Conservation (phyloP, 2,329 filamentous ascomycete species). For the Aspergillus phoenicis region DNA sequence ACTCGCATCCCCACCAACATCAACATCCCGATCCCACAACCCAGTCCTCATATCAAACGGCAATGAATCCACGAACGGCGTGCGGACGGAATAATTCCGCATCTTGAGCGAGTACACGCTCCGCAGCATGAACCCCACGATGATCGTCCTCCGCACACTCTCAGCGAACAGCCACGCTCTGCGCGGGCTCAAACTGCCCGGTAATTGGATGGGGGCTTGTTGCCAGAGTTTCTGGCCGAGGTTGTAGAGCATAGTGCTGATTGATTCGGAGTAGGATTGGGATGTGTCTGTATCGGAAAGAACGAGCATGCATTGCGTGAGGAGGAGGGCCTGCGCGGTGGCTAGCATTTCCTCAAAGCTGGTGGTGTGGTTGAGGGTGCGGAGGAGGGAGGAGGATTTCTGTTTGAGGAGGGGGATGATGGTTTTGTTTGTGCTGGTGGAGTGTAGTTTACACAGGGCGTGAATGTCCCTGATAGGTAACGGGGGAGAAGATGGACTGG, state of each 20-base stretch:
- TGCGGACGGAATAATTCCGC: slow-evolving; percentile 30
- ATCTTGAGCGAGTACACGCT: slow-evolving; percentile 34
- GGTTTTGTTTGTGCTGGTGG: not conserved
- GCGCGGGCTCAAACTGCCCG: slow-evolving; percentile 25
- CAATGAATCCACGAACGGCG: slow-evolving; percentile 32
- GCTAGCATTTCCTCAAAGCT: slow-evolving; percentile 30
- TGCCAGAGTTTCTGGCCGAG: slow-evolving; percentile 28
- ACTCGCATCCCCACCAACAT: slow-evolving; percentile 11
- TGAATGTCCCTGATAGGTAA: slow-evolving; percentile 22
- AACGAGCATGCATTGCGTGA: slow-evolving; percentile 30
- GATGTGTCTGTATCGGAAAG: slow-evolving; percentile 14
- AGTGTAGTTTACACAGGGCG: slow-evolving; percentile 23
- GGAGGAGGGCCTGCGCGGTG: slow-evolving; percentile 28
- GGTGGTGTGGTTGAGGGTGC: slow-evolving; percentile 14
- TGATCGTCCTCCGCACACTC: slow-evolving; percentile 36
- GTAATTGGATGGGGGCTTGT: slow-evolving; percentile 30
- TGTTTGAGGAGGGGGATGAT: slow-evolving; percentile 17
- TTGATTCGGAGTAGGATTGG: slow-evolving; percentile 19
- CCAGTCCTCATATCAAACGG: slow-evolving; percentile 32
- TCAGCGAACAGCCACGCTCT: slow-evolving; percentile 37
- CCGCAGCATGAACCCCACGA: slow-evolving; percentile 33
- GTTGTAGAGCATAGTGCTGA: slow-evolving; percentile 21
- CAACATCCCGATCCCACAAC: slow-evolving; percentile 28
- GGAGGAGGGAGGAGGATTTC: slow-evolving; percentile 17
- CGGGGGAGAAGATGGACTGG: slow-evolving; percentile 11